Percentiles rank a stretch among this genome's conserved stretches.
Conservation (phyloP, 768 basidiomycete genomes). For the Mycena galopus region DNA sequence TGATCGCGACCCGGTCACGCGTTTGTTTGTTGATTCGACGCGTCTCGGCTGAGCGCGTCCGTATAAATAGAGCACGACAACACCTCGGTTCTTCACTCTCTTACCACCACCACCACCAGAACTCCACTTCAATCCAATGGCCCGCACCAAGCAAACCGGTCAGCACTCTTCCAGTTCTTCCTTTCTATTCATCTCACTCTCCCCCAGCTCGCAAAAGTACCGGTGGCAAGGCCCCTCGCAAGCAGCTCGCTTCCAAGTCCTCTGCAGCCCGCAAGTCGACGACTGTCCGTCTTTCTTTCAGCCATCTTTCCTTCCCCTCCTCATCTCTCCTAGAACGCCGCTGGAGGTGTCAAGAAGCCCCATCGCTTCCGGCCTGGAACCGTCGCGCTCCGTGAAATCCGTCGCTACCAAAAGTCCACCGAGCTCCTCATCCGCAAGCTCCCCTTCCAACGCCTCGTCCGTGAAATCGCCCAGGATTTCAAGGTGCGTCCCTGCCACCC, state of each 20-base stretch:
- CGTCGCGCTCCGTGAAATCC: constrained; percentile 38
- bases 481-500: constrained; percentile 53
- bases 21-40: neutral
- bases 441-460: constrained; percentile 56
- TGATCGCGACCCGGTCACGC: too few relatives aligned
- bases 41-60: too few relatives aligned
- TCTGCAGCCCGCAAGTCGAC: neutral
- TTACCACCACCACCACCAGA: too few relatives aligned
- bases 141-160: constrained; percentile 40
- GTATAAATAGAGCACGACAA: too few relatives aligned
- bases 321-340: constrained; percentile 39
- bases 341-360: constrained; percentile 62
- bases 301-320: too few relatives aligned
- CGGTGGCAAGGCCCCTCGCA: constrained; percentile 54
- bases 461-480: constrained; percentile 75
- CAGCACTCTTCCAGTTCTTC: neutral
- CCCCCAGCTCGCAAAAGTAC: constrained; percentile 34
- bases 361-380: constrained; percentile 38
- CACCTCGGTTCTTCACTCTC: too few relatives aligned
- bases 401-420: constrained; percentile 38
- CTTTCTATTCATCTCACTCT: neutral
- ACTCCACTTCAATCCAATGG: constrained; percentile 24
- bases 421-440: constrained; percentile 39
- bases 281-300: too few relatives aligned
- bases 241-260: constrained; percentile 41